A percentile compares a stretch with the other conserved stretches of the same genome.
These are phyloP conservation scores for Nannochloropsis oceanica DNA, from an alignment of 108 stramenopile genomes.

Conservation along the genomic window DNA sequence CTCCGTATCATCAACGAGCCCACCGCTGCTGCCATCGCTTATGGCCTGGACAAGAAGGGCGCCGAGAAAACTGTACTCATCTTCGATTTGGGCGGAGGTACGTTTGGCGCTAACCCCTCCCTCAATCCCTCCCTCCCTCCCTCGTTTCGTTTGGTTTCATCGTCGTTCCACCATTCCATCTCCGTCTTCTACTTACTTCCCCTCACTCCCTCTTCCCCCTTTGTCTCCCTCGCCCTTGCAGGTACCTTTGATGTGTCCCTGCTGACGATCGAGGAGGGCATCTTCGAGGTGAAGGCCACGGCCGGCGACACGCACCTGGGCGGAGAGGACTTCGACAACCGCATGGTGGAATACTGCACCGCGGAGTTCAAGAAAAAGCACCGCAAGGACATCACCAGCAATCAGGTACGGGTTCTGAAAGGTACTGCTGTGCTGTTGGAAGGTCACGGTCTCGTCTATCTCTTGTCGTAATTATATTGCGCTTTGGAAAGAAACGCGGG, in stretches of 20 bases:
- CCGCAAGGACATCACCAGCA: constrained; percentile 88
- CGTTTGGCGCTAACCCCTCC: not conserved
- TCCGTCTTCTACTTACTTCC: not conserved
- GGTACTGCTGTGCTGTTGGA: too few relatives aligned
- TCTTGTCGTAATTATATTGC: not conserved
- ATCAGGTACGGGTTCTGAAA: constrained; percentile 33
- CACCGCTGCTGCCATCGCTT: constrained; percentile 98
- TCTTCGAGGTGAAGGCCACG: constrained; percentile 99
- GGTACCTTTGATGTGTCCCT: constrained; percentile 91
- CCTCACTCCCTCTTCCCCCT: not conserved
- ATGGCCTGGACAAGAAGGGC: constrained; percentile 81
- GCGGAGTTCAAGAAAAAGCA: constrained; percentile 42
- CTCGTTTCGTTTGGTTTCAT: not conserved
- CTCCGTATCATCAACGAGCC: constrained; percentile 99
- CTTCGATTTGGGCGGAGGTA: constrained; percentile 83
- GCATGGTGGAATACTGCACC: constrained; percentile 47
- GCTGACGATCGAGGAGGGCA: constrained; percentile 97
- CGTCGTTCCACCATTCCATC: not conserved
- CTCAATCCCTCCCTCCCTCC: not conserved
- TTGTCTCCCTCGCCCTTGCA: too few relatives aligned
- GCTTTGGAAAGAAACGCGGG: constrained; percentile 5
- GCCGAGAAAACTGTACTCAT: constrained; percentile 79
- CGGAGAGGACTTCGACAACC: constrained; percentile 99
- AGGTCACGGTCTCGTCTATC: constrained; percentile 46
- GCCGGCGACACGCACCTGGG: constrained; percentile 98